Base-by-base conservation (phyloP, 371 early-diverging fungal genomes). In the Nematocida sp. region DNA sequence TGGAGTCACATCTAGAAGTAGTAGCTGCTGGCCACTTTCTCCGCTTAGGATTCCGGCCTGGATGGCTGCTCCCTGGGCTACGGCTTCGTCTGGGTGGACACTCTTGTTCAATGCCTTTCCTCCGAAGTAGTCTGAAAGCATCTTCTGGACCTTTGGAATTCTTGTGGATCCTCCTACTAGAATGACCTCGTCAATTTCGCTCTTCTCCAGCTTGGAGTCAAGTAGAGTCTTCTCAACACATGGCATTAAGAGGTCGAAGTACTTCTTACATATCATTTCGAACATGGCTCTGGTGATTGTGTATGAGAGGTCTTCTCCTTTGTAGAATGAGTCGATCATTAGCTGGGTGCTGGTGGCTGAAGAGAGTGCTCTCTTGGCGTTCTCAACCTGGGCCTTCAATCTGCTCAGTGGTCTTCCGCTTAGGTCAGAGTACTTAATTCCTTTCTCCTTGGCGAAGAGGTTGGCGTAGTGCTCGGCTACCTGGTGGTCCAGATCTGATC, bases 111-210 rank as follows among this genome's bases (percentile, higher is more conserved):
- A 90, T 83, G 93, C 90, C 87, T 92, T 93, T 81, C 92, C 95
- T 84, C 92, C 90, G 86, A 96, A 96, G 85, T 86, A 91, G 84
- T 95, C 95, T 27, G 89, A 87, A 76, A 98, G 88, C 77, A 95
- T 87, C 85, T 92, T 88, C 85, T 92, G 93, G 82, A 98, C 90
- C 89, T 92, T 94, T 86, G 97, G 97, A 85, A 98, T 96, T 88
- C 97, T 94, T 76, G 95, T 95, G 80, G 94, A 94, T 80, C 98
- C 96, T 85, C 98, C 98, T 77, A 96, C 96, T 43, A 98, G 86
- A 78, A 98, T 92, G 79, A 96, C 92, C 80, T 94, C 93, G 80
- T 93, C 85, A 78, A 97, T 90, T 62, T 85, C 78, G 19, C 43
- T 70, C 19, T 37, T 65, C n/a, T 25, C 13, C 15, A 75, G 19